Base-by-base conservation (phyloP, 2,329 filamentous ascomycete species). In the Leptoxyphium fumago region DNA sequence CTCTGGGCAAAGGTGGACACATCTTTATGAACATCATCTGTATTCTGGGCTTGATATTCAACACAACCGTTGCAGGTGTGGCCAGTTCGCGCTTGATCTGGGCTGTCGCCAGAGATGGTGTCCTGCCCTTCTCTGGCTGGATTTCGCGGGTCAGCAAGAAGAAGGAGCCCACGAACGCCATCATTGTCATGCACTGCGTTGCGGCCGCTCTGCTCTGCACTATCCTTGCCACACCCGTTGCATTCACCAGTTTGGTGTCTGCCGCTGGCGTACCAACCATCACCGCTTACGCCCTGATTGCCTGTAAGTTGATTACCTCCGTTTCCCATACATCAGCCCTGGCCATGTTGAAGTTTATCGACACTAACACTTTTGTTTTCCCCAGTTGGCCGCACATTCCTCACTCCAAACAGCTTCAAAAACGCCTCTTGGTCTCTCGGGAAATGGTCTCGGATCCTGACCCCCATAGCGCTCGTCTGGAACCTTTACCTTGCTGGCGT, bases 1-100 rank as follows among this genome's bases (percentile, higher is more conserved):
- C 75, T 9, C 63, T 78, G 13, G 74, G 74, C 2, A 58, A 69
- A 40, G 67, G 72, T 4, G 74, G 71, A 0, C 75, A 78, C 50
- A 64, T 78, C n/a, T 65, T 76, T 46, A 78, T 78, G 74, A 75
- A 74, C 48, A 57, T 77, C n/a, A 59, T 78, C 40, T 76, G 71
- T 61, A 62, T 75, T 29, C 39, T 64, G 15, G 62, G 61, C 2
- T 54, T 64, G n/a, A 56, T 64, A 54, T 70, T 75, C 62, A 78
- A 78, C 55, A 77, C 74, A 1, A 74, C 73, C 0, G 73, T 78
- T 45, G 72, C 74, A 15, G 70, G 77, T 39, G 67, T 76, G 10
- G 75, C 74, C 7, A 72, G 72, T 11, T 78, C 74, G 3, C 69
- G 75, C n/a, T 65, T 78, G 2, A 74, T 79, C 50, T 78, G 77